Percentiles rank a stretch among this genome's conserved stretches.
phyloP scores from a whole-genome alignment of 768 basidiomycete genomes.

The Suillus brevipes region DNA sequence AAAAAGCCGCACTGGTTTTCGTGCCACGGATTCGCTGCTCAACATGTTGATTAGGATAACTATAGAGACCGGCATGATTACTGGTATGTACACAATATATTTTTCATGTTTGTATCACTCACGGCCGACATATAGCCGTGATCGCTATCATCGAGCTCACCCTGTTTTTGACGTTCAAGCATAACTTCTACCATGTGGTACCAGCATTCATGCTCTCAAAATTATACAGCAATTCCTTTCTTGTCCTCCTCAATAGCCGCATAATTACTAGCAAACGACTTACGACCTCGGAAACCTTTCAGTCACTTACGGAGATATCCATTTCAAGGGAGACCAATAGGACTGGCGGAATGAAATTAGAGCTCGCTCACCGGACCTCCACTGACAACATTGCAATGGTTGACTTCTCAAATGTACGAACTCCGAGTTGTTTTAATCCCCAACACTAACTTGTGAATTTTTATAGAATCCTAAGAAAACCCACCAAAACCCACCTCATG shows the following conservation, averaged over 20 bases:
- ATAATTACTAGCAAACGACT: background rate
- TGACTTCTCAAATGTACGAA: background rate
- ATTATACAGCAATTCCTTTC: background rate
- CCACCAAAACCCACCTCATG: background rate
- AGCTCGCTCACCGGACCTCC: background rate
- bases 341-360: background rate
- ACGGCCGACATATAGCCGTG: background rate
- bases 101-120: background rate
- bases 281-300: background rate
- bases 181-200: background rate
- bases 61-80: background rate
- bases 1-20: background rate
- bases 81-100: background rate
- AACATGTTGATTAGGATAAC: background rate
- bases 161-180: background rate
- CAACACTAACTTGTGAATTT: background rate
- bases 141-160: background rate
- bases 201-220: background rate
- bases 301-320: background rate
- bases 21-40: background rate
- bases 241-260: background rate
- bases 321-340: background rate
- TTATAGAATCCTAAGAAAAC: background rate
- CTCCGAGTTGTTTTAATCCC: background rate
- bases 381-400: background rate